Evolutionary conservation across 192 early-diverging fungal species (phyloP), one percentile per base, ranked within the genome.

Genomic region (Borealophlyctis nickersoniae): DNA sequence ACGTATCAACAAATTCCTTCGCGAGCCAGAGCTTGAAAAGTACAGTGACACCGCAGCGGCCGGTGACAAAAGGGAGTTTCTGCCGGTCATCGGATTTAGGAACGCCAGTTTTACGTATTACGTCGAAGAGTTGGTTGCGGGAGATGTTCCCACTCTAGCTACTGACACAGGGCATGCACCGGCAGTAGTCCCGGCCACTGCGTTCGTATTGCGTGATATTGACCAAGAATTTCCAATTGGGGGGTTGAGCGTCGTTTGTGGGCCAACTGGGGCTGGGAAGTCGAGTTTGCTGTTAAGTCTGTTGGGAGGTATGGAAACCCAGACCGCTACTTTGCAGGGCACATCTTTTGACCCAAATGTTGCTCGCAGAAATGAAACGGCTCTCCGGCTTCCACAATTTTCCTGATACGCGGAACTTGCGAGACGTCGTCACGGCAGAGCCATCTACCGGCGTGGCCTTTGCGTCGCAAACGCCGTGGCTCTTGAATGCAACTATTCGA

Each of bases 251-350:
- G 79, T 95, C 14, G 69, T 96, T 31, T 85, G 85, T 30, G 96
- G 96, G 4, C 80, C 91, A 0, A 96, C 94, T 14, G 96, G 93
- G 0, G 79, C 84, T n/a, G 96, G 96, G 50, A 98, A 98, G 72
- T 62, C 75, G 2, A 87, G 87, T 5, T 64, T 98, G 52, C 70
- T 95, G 11, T 58, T 86, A 19, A 89, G 91, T 52, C 79, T 96
- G 24, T 73, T 96, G 4, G 92, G 94, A 31, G 66, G 27, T 56
- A n/a, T n/a, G n/a, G n/a, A n/a, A n/a, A n/a, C n/a, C n/a, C n/a
- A n/a, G n/a, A n/a, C n/a, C n/a, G n/a, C n/a, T n/a, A n/a, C n/a
- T n/a, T n/a, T n/a, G n/a, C n/a, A n/a, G n/a, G n/a, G n/a, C n/a
- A n/a, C n/a, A n/a, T n/a, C n/a, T n/a, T n/a, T n/a, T n/a, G n/a